These are phyloP conservation scores for Trichosporon coremiiforme DNA, from an alignment of 1,284 basidiomycete genomes.

Conservation along the genomic window DNA sequence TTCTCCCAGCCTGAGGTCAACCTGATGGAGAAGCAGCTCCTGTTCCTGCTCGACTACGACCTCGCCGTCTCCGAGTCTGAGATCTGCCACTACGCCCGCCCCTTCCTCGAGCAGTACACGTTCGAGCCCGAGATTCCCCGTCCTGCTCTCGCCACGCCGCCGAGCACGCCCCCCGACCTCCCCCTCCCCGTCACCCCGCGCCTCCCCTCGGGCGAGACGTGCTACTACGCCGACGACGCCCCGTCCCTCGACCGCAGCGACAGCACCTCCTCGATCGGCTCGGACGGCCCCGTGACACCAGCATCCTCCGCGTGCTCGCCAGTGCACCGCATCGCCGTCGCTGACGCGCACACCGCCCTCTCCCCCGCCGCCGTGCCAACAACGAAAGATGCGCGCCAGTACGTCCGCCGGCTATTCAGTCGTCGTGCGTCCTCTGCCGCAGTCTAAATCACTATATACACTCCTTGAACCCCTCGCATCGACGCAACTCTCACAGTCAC, in stretches of 20 bases:
- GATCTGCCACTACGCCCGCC: conserved; percentile 81
- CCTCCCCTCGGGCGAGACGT: conserved; percentile 28
- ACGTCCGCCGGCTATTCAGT: conserved; percentile 14
- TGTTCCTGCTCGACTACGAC: conserved; percentile 77
- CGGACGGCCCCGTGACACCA: conserved; percentile 48
- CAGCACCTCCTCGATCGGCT: conserved; percentile 55
- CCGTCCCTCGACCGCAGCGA: conserved; percentile 55
- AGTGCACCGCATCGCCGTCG: background rate
- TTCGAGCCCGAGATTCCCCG: conserved; percentile 31
- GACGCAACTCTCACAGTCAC: background rate
- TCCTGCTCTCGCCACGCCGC: conserved; percentile 30
- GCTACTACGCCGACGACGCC: conserved; percentile 22
- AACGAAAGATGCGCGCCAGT: conserved; percentile 3
- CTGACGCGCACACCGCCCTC: background rate
- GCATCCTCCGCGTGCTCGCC: conserved; percentile 18
- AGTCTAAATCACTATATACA: background rate
- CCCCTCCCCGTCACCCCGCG: conserved; percentile 44
- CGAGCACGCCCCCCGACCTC: conserved; percentile 38
- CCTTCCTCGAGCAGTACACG: conserved; percentile 60
- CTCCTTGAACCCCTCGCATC: background rate
- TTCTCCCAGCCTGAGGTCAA: conserved; percentile 69
- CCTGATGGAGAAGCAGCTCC: conserved; percentile 94
- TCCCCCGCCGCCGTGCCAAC: conserved; percentile 16
- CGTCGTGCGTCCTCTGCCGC: background rate
- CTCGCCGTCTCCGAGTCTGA: conserved; percentile 54